A percentile compares a stretch with the other conserved stretches of the same genome.
These are phyloP conservation scores for Multifurca ochricompacta DNA, from an alignment of 768 basidiomycete species.

Conservation along the genomic window DNA sequence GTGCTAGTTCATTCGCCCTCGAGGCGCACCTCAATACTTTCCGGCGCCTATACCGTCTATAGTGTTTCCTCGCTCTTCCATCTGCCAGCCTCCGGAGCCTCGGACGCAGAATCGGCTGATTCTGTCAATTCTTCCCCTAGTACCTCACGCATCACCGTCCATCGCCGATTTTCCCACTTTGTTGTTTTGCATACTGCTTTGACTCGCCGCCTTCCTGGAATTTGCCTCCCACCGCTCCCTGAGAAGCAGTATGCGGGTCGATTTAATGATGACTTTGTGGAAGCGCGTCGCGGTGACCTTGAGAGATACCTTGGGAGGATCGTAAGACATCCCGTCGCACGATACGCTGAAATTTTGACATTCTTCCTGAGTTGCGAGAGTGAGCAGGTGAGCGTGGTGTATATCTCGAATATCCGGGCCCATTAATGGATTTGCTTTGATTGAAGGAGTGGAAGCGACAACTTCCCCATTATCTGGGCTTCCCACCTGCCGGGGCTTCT, in stretches of 20 bases:
- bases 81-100: slow-evolving; percentile 23
- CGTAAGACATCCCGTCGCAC: slow-evolving; percentile 65
- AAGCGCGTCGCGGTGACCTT: slow-evolving; percentile 72
- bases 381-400: slow-evolving; percentile 47
- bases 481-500: slow-evolving; percentile 60
- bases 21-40: slow-evolving; percentile 58
- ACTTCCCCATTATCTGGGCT: slow-evolving; percentile 50
- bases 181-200: slow-evolving; percentile 68
- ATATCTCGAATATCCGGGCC: neutral
- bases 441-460: slow-evolving; percentile 64
- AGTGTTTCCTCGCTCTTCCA: slow-evolving; percentile 68
- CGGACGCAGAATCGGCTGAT: slow-evolving; percentile 21
- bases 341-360: slow-evolving; percentile 71
- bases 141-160: slow-evolving; percentile 59
- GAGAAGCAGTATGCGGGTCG: slow-evolving; percentile 81
- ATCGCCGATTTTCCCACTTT: slow-evolving; percentile 82
- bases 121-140: slow-evolving; percentile 27
- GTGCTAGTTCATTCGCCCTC: slow-evolving; percentile 75
- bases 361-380: slow-evolving; percentile 74
- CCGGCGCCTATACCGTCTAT: slow-evolving; percentile 70
- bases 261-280: slow-evolving; percentile 75
- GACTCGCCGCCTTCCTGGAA: slow-evolving; percentile 58
- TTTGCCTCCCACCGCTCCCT: slow-evolving; percentile 74
- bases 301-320: slow-evolving; percentile 69
- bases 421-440: neutral